These are phyloP conservation scores for Rhizopus microsporus DNA, from an alignment of 371 early-diverging fungal genomes.

Conservation along the genomic window DNA sequence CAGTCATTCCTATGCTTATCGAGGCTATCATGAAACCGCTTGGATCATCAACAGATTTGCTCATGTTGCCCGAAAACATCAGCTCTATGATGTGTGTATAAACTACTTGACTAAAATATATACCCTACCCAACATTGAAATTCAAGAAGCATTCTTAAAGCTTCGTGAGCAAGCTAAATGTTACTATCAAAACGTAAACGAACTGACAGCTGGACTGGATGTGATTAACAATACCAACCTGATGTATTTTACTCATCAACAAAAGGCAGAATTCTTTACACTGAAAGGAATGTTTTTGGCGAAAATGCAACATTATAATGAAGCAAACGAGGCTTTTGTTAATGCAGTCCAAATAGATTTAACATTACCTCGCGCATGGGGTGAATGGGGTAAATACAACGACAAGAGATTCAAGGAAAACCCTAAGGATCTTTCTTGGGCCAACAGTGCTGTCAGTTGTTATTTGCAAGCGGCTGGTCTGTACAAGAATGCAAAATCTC, in stretches of 20 bases:
- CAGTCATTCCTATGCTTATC: constrained; percentile 86
- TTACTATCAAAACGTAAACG: constrained; percentile 81
- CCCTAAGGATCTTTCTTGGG: constrained; percentile 80
- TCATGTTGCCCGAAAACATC: constrained; percentile 95
- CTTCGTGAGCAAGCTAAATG: constrained; percentile 98
- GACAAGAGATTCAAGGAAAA: constrained; percentile 86
- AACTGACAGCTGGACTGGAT: constrained; percentile 92
- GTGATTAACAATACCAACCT: constrained; percentile 99
- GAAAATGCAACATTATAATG: constrained; percentile 83
- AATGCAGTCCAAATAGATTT: constrained; percentile 92
- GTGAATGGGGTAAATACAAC: constrained; percentile 96
- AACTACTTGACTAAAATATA: constrained; percentile 95
- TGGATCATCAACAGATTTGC: constrained; percentile 99
- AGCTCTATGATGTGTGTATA: constrained; percentile 92
- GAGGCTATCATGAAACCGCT: constrained; percentile 99
- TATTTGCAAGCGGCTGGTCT: constrained; percentile 95
- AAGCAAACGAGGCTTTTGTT: constrained; percentile 93
- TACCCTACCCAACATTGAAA: constrained; percentile 99
- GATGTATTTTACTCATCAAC: constrained; percentile 88
- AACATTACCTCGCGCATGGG: constrained; percentile 93
- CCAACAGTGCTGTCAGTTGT: constrained; percentile 92
- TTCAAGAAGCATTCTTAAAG: constrained; percentile 97
- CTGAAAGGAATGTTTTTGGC: constrained; percentile 94
- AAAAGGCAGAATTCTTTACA: constrained; percentile 97
- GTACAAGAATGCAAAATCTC: constrained; percentile 83